Evolutionary conservation across 345 rosid genomes (phyloP).

Genomic region (Salix purpurea): DNA sequence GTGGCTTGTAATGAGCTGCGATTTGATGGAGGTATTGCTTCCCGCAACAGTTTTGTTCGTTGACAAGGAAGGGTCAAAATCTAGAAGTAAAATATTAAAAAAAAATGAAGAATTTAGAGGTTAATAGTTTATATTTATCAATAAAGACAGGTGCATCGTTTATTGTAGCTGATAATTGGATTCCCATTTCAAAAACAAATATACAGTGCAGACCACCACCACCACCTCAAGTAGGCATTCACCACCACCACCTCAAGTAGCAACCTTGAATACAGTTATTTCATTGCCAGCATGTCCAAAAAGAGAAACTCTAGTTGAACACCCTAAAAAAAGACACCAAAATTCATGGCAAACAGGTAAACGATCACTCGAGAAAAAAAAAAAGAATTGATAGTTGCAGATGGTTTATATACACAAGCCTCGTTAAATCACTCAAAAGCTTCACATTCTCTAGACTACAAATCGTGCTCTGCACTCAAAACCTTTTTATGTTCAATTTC

Average conservation of each 20-base stretch:
- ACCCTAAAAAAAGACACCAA: background rate
- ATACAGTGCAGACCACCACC: too few species aligned
- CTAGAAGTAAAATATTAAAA: too few species aligned
- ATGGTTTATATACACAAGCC: slow-evolving; percentile 26
- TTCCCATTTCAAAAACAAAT: too few species aligned
- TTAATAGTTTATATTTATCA: too few species aligned
- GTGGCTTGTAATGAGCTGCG: too few species aligned
- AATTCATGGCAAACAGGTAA: background rate
- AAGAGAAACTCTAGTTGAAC: background rate
- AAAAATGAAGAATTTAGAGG: too few species aligned
- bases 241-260: background rate
- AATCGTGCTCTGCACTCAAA: slow-evolving; percentile 26
- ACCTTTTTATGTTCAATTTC: slow-evolving; percentile 15
- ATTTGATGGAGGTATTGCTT: too few species aligned
- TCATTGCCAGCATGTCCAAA: background rate
- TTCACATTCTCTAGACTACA: slow-evolving; percentile 21
- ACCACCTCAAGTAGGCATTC: too few species aligned
- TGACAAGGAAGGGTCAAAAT: too few species aligned
- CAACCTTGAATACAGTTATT: too few species aligned
- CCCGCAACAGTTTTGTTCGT: too few species aligned
- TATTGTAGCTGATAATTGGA: background rate
- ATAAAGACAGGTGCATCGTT: too few species aligned
- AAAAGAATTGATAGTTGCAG: background rate
- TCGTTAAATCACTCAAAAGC: slow-evolving; percentile 12
- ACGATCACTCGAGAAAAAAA: background rate